A percentile compares a stretch with the other conserved stretches of the same genome.
Evolutionary conservation across 257 asterid species (phyloP).

Genomic region (Solanum corneliomulleri): DNA sequence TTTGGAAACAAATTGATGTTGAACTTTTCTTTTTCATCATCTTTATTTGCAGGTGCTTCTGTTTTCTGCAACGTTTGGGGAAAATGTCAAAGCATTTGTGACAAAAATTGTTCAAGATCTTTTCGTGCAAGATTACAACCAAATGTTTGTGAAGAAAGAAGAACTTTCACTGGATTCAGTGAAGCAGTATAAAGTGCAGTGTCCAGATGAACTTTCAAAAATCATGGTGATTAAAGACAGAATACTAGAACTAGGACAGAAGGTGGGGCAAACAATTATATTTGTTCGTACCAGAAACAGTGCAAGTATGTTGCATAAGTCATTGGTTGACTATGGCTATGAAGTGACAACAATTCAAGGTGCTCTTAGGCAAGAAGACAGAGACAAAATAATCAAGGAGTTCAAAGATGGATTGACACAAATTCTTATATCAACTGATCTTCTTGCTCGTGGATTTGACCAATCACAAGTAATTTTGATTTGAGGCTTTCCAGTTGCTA

Average conservation of each 20-base stretch:
- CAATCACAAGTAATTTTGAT: conserved; percentile 53
- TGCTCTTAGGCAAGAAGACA: conserved; percentile 48
- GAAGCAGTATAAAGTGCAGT: conserved; percentile 61
- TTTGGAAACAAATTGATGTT: background rate
- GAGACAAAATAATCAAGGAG: conserved; percentile 74
- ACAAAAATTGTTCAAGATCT: conserved; percentile 26
- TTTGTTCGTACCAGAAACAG: conserved; percentile 50
- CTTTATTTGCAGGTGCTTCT: conserved; percentile 29
- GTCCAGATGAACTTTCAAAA: conserved; percentile 86
- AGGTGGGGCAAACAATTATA: conserved; percentile 84
- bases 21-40: background rate
- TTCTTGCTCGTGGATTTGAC: conserved; percentile 95
- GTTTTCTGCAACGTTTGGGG: conserved; percentile 65
- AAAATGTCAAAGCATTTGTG: conserved; percentile 58
- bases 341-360: conserved; percentile 97
- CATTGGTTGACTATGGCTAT: conserved; percentile 51
- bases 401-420: conserved; percentile 82
- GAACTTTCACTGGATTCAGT: conserved; percentile 36
- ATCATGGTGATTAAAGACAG: conserved; percentile 62
- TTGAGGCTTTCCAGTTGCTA: background rate
- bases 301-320: conserved; percentile 42
- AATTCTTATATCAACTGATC: conserved; percentile 86
- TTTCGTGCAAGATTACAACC: conserved; percentile 54
- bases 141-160: conserved; percentile 57
- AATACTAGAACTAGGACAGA: conserved; percentile 82